These are phyloP conservation scores for Pyrus communis DNA, from an alignment of 306 rosid species.

Conservation along the genomic window DNA sequence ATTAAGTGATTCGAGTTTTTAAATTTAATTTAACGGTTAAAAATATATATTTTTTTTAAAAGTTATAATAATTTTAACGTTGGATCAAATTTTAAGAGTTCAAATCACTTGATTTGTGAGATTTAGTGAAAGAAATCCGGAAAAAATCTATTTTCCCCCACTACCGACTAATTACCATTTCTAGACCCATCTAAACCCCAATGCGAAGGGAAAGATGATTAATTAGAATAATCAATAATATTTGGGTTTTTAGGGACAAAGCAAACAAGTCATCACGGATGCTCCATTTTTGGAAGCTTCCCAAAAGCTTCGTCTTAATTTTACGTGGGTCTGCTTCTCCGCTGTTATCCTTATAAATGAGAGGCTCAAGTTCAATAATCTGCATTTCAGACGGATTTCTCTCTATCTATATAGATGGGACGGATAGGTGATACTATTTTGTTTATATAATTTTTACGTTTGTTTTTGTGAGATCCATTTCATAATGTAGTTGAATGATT, in stretches of 20 bases:
- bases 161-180: not conserved
- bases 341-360: not conserved
- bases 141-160: not conserved
- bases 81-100: rapidly evolving
- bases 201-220: not conserved
- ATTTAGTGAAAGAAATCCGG: rapidly evolving
- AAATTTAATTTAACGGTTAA: no score
- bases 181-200: not conserved
- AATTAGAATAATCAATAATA: not conserved
- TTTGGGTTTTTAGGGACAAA: not conserved
- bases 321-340: not conserved
- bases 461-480: no score
- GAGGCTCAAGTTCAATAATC: not conserved
- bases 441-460: no score
- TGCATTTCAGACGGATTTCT: not conserved
- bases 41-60: rapidly evolving
- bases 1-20: rapidly evolving
- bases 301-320: not conserved
- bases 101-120: no score
- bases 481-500: no score
- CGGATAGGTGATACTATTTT: no score
- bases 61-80: no score
- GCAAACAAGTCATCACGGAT: not conserved
- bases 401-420: no score
- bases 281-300: slow-evolving; percentile 15